Conservation (phyloP, 805 yeast genomes). For the Candida ipomoeae region DNA sequence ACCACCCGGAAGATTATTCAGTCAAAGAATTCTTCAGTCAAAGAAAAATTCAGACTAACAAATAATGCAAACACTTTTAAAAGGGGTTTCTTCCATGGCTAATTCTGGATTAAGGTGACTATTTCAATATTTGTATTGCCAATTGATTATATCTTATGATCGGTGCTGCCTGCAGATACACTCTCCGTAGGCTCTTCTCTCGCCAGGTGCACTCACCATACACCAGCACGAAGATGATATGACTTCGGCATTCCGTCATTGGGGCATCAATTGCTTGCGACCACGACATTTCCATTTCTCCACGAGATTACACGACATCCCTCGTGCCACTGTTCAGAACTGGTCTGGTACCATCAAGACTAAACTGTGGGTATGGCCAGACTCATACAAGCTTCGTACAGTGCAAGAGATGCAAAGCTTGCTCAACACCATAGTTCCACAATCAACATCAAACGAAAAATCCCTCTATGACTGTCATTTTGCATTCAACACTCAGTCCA, state of each 20-base stretch:
- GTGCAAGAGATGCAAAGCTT: conserved; percentile 9
- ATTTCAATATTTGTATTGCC: too few relatives aligned
- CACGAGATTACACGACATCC: not conserved
- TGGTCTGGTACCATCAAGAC: conserved; percentile 3
- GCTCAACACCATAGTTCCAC: conserved; percentile 7
- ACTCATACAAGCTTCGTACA: conserved; percentile 10
- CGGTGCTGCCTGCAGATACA: not conserved
- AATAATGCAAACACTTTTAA: too few relatives aligned
- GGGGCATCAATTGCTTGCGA: not conserved
- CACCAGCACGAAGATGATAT: not conserved
- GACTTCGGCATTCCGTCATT: not conserved
- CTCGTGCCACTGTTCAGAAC: not conserved
- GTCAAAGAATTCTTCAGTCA: too few relatives aligned
- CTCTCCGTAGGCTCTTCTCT: not conserved
- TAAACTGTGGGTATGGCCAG: conserved; percentile 13
- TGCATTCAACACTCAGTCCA: conserved; percentile 60
- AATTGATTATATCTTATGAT: too few relatives aligned
- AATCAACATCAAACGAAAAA: not conserved
- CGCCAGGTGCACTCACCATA: not conserved
- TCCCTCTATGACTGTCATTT: conserved; percentile 54
- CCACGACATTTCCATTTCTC: not conserved
- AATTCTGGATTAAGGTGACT: too few relatives aligned
- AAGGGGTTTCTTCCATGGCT: too few relatives aligned
- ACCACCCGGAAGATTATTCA: too few relatives aligned
- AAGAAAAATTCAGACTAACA: too few relatives aligned